Evolutionary conservation across 2,329 filamentous ascomycete genomes (phyloP), one percentile per base, ranked within the genome.

Genomic region (Nothophoma quercina): DNA sequence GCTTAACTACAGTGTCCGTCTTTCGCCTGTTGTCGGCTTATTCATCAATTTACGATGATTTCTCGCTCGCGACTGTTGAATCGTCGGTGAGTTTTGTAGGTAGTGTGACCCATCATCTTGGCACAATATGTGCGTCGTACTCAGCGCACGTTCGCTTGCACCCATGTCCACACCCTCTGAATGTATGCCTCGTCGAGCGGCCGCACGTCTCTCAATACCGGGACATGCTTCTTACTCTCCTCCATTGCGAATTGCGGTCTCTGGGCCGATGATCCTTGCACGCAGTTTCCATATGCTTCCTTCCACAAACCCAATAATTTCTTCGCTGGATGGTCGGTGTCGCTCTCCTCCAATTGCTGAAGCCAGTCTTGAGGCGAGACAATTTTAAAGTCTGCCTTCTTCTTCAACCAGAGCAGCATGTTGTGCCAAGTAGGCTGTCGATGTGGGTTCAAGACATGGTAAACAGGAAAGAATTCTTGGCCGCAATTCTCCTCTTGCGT

Each of bases 231-330:
- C 46, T 65, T 68, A 8, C 75, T 76, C 32, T 67, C 61, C 9
- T 34, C 42, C 48, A 73, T 70, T 4, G 71, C 73, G 48, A 80
- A 80, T 3, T 48, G 51, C 12, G 59, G 53, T 19, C 49, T 50
- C 7, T 43, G 29, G 5, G 45, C 53, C 10, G 38, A 30, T 8
- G 32, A 10, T 4, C 32, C 50, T 25, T 45, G 49, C 3, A 21
- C n/a, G 10, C 48, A 50, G 36, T 52, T 43, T 5, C 64, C 63
- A 62, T 79, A 81, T 4, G 70, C 72, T 43, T 71, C 68, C 59
- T 77, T 78, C 82, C 82, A 85, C 26, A 81, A 65, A 5, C 77
- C 78, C 23, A 84, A 59, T 35, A 85, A 67, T 44, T 78, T 79
- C 62, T 77, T 65, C 44, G 73, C 77, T 58, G 79, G 77, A 64